Conservation (phyloP, 202 grass and related monocot genomes). For the Schoenoplectus tabernaemontani region DNA sequence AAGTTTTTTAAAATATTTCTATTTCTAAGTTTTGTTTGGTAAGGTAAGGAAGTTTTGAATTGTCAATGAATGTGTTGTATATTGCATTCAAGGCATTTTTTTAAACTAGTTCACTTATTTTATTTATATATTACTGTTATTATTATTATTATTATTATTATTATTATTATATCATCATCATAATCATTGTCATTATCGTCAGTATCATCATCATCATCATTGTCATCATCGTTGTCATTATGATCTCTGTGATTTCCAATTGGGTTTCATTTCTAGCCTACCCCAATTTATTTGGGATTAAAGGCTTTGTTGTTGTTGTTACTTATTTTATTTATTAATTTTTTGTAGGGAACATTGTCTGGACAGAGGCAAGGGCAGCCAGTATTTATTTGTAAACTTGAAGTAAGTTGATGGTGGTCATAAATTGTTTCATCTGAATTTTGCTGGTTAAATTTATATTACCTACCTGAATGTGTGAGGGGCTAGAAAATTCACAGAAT, state of each 20-base stretch:
- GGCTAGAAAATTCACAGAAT: neutral
- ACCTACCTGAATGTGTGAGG: neutral
- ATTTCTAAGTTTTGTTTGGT: neutral
- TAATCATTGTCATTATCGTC: too few relatives aligned
- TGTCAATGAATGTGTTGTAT: neutral
- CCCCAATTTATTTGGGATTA: too few relatives aligned
- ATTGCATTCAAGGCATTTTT: slow-evolving; percentile 15
- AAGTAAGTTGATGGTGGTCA: slow-evolving; percentile 53
- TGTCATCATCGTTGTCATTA: too few relatives aligned
- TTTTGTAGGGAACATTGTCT: slow-evolving; percentile 80
- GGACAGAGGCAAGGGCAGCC: slow-evolving; percentile 86
- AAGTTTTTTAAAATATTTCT: neutral
- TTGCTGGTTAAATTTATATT: slow-evolving; percentile 15
- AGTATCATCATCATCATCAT: too few relatives aligned
- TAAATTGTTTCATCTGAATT: neutral
- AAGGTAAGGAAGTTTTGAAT: neutral
- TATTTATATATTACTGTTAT: too few relatives aligned
- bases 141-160: too few relatives aligned
- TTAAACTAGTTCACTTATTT: neutral
- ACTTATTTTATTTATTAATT: slow-evolving; percentile 3
- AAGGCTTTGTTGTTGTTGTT: too few relatives aligned
- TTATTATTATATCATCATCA: too few relatives aligned
- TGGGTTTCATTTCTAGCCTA: too few relatives aligned
- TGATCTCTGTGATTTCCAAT: too few relatives aligned
- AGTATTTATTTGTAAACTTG: slow-evolving; percentile 97